Percentiles rank a stretch among this genome's conserved stretches.
Conservation (phyloP, 2,329 filamentous ascomycete genomes). For the Botrytis deweyae region DNA sequence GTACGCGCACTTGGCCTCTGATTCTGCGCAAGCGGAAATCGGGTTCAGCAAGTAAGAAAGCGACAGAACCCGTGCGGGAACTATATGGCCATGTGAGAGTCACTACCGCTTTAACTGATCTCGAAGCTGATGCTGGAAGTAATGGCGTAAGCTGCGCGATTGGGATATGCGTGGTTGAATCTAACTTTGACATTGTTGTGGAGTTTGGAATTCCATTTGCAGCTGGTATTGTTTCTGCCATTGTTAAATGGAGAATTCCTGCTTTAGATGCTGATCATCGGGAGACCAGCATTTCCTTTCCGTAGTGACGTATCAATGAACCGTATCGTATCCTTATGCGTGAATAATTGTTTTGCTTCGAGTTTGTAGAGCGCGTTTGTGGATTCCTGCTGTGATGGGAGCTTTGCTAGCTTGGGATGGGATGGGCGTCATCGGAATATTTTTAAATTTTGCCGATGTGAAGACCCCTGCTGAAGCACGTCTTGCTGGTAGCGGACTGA, state of each 20-base stretch:
- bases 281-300: neutral
- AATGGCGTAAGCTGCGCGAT: constrained; percentile 57
- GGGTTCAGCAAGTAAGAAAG: constrained; percentile 79
- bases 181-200: constrained; percentile 19
- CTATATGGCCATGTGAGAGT: constrained; percentile 93
- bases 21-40: constrained; percentile 77
- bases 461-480: neutral
- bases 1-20: constrained; percentile 77
- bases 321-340: neutral
- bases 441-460: constrained; percentile 4
- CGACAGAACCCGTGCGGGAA: constrained; percentile 68
- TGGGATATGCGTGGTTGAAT: constrained; percentile 44
- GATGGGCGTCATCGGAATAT: constrained; percentile 17
- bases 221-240: neutral
- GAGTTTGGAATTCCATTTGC: neutral
- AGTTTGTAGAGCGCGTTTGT: constrained; percentile 15
- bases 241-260: neutral
- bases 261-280: neutral
- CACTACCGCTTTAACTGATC: constrained; percentile 66
- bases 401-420: neutral
- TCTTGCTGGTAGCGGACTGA: neutral
- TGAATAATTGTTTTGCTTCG: neutral
- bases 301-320: neutral
- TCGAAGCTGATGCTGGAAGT: constrained; percentile 44
- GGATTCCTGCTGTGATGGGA: constrained; percentile 18